Evolutionary conservation across 192 early-diverging fungal species (phyloP).

Genomic region (Linnemannia zychae): DNA sequence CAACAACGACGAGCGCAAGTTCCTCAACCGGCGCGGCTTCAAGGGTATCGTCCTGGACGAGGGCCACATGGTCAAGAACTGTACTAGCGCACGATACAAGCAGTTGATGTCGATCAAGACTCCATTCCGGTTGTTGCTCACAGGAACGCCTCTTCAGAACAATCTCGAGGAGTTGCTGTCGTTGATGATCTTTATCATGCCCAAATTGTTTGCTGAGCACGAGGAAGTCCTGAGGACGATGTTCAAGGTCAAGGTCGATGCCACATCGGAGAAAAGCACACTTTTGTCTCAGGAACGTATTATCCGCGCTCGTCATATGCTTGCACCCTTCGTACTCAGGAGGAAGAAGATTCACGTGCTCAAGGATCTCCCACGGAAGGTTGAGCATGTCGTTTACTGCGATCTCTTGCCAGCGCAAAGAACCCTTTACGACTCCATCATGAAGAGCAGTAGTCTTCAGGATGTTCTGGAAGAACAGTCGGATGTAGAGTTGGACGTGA

Average conservation of each 20-base stretch:
- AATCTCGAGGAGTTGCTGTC: conserved; percentile 90
- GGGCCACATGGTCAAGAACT: conserved; percentile 94
- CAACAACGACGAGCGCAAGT: conserved; percentile 76
- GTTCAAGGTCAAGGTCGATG: conserved; percentile 71
- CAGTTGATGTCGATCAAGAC: conserved; percentile 74
- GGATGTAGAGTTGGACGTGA: background rate
- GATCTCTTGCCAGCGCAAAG: conserved; percentile 65
- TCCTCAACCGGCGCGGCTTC: conserved; percentile 75
- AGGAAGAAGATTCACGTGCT: conserved; percentile 83
- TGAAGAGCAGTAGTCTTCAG: conserved; percentile 32
- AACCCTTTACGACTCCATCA: conserved; percentile 66
- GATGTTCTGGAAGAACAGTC: conserved; percentile 16
- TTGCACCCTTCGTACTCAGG: conserved; percentile 91
- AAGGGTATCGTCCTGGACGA: conserved; percentile 88
- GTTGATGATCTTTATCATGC: conserved; percentile 90
- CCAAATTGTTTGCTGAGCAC: conserved; percentile 76
- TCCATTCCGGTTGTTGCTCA: conserved; percentile 78
- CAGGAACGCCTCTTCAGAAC: conserved; percentile 91
- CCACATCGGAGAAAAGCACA: conserved; percentile 49
- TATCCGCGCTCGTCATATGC: conserved; percentile 81
- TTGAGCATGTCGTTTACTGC: conserved; percentile 65
- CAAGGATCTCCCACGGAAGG: conserved; percentile 74
- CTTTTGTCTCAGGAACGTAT: conserved; percentile 74
- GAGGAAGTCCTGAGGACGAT: conserved; percentile 66
- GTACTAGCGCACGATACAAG: conserved; percentile 81